phyloP scores from a whole-genome alignment of 73 alveolate genomes.

The Symbiodinium pilosum region DNA sequence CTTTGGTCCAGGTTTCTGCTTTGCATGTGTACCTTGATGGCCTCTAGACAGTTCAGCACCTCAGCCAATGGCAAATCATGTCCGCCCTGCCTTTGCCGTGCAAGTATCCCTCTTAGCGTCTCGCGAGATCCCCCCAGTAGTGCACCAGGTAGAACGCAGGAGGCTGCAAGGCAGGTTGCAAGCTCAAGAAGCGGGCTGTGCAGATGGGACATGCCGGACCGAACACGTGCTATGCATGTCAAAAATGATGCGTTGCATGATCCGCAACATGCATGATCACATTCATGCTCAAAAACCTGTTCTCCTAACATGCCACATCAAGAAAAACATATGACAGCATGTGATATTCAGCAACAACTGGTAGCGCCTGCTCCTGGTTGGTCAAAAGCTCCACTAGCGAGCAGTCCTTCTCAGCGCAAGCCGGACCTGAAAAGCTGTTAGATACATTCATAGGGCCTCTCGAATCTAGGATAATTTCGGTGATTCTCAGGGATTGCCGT shows the following conservation, averaged over 20 bases:
- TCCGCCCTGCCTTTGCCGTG: not conserved
- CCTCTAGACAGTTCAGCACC: slow-evolving; percentile 58
- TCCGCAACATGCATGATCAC: too few relatives aligned
- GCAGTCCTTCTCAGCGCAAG: slow-evolving; percentile 79
- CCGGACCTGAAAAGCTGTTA: slow-evolving; percentile 21
- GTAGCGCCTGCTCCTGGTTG: slow-evolving; percentile 76
- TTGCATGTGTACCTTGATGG: slow-evolving; percentile 71
- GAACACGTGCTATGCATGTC: not conserved
- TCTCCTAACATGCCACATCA: too few relatives aligned
- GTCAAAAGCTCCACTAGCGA: slow-evolving; percentile 54
- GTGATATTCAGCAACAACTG: too few relatives aligned
- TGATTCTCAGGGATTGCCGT: too few relatives aligned
- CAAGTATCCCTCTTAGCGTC: not conserved
- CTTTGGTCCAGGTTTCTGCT: slow-evolving; percentile 43
- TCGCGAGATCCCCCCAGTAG: slow-evolving; percentile 73
- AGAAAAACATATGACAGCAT: too few relatives aligned
- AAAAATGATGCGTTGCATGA: too few relatives aligned
- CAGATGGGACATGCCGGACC: not conserved
- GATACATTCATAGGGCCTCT: not conserved
- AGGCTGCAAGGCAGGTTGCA: slow-evolving; percentile 26
- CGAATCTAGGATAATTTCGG: not conserved
- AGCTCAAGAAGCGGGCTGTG: not conserved
- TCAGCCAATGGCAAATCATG: not conserved
- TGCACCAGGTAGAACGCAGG: slow-evolving; percentile 86
- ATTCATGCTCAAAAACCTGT: too few relatives aligned